These are phyloP conservation scores for Penicillium macrosclerotiorum DNA, from an alignment of 495 filamentous ascomycete species.

Conservation along the genomic window DNA sequence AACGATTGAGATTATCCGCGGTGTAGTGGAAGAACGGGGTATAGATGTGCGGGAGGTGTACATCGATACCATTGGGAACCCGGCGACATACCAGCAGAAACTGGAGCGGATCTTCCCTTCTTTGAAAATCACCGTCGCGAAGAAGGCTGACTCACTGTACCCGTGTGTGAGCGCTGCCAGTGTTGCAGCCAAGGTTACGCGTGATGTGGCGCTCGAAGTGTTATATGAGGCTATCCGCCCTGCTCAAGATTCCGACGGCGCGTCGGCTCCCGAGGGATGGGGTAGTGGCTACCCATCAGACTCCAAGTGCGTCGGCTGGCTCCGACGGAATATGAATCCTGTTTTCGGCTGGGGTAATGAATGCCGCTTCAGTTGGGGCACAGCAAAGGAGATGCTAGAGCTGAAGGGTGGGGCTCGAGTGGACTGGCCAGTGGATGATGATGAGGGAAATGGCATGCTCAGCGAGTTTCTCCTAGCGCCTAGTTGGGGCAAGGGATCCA, in stretches of 20 bases:
- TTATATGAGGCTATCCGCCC: constrained; percentile 54
- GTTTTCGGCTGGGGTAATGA: constrained; percentile 94
- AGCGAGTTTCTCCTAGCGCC: constrained; percentile 66
- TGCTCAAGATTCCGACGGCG: constrained; percentile 8
- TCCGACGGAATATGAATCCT: constrained; percentile 82
- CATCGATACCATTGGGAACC: constrained; percentile 90
- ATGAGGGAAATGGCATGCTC: constrained; percentile 60
- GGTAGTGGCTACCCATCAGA: constrained; percentile 94
- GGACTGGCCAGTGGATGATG: constrained; percentile 79
- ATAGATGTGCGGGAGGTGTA: constrained; percentile 86
- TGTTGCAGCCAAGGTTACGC: constrained; percentile 92
- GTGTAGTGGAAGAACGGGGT: constrained; percentile 64
- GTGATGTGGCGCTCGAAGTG: constrained; percentile 83
- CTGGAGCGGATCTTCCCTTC: constrained; percentile 82
- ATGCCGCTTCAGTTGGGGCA: constrained; percentile 93
- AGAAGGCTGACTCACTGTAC: constrained; percentile 93
- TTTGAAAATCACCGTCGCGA: constrained; percentile 78
- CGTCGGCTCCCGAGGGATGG: constrained; percentile 53
- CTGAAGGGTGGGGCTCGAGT: constrained; percentile 60
- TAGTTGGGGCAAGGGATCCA: constrained; percentile 20
- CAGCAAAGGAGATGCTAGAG: constrained; percentile 90
- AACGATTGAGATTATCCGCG: constrained; percentile 78
- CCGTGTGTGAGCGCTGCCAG: constrained; percentile 91
- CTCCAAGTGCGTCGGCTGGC: constrained; percentile 73
- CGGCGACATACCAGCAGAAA: constrained; percentile 76